Evolutionary conservation across 176 grass and related monocot species (phyloP).

Genomic region (Melocanna baccifera): DNA sequence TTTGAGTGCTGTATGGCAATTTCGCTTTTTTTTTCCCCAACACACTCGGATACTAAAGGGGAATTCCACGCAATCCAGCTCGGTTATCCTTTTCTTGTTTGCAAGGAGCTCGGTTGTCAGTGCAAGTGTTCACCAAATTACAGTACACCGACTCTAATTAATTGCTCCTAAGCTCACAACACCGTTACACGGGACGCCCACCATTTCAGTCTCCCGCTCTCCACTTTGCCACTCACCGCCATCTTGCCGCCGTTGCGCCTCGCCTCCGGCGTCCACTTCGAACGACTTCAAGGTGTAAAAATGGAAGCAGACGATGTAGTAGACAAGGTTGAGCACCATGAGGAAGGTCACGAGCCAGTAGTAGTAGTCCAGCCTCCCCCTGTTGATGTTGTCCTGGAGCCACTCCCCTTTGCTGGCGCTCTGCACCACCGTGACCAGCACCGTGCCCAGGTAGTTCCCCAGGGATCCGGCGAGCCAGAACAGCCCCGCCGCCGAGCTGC

Average conservation of each 20-base stretch:
- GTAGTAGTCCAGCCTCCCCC: conserved; percentile 70
- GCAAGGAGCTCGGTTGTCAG: neutral
- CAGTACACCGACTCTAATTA: neutral
- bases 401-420: conserved; percentile 49
- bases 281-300: conserved; percentile 68
- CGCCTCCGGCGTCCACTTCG: conserved; percentile 36
- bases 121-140: neutral
- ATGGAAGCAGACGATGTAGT: conserved; percentile 62
- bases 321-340: conserved; percentile 62
- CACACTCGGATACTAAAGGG: neutral
- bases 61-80: neutral
- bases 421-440: conserved; percentile 77
- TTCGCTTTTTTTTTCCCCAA: no score
- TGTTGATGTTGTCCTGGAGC: conserved; percentile 90
- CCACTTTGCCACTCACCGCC: neutral
- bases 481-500: conserved; percentile 67
- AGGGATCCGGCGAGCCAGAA: conserved; percentile 67
- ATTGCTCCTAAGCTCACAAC: neutral
- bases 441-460: conserved; percentile 78
- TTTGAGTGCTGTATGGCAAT: no score
- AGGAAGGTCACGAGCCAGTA: conserved; percentile 81
- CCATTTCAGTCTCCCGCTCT: neutral
- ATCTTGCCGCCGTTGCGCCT: neutral
- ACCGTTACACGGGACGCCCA: neutral
- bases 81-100: no score